These are phyloP conservation scores for Crassisporium funariophilum DNA, from an alignment of 768 basidiomycete genomes.

Conservation along the genomic window DNA sequence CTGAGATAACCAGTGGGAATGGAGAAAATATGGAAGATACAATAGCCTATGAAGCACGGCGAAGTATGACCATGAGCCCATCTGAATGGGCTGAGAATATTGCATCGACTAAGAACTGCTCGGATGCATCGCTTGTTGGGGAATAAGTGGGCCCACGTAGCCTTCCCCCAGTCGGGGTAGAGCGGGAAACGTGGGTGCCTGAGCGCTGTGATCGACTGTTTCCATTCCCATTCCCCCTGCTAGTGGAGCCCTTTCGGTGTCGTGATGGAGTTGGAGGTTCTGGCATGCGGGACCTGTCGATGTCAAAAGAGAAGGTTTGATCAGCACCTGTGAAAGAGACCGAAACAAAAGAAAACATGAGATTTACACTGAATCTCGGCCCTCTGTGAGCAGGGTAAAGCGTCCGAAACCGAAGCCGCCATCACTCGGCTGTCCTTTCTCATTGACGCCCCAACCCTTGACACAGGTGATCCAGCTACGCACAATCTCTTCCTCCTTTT, in stretches of 20 bases:
- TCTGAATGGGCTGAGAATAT: slow-evolving; percentile 88
- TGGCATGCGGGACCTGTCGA: slow-evolving; percentile 30
- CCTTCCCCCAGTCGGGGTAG: slow-evolving; percentile 2
- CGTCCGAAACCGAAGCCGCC: slow-evolving; percentile 84
- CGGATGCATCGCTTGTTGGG: slow-evolving; percentile 24
- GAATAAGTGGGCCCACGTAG: slow-evolving; percentile 13
- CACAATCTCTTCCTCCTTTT: slow-evolving; percentile 65
- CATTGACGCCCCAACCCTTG: slow-evolving; percentile 85
- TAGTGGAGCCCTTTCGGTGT: slow-evolving; percentile 26
- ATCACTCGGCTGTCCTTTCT: slow-evolving; percentile 79
- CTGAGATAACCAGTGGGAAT: no score
- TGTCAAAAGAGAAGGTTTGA: not conserved
- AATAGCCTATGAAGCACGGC: slow-evolving; percentile 38
- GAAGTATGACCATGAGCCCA: slow-evolving; percentile 78
- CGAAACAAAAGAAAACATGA: slow-evolving; percentile 6
- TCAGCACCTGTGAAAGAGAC: not conserved
- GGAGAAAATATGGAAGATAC: not conserved
- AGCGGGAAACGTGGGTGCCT: no score
- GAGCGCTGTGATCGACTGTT: no score
- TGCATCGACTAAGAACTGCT: slow-evolving; percentile 66
- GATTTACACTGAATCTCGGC: slow-evolving; percentile 64
- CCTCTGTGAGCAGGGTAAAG: slow-evolving; percentile 57
- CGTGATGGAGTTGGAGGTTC: slow-evolving; percentile 31
- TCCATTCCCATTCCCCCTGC: no score
- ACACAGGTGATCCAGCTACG: slow-evolving; percentile 75